phyloP scores from a whole-genome alignment of 225 moss, liverwort and hornwort genomes.

The Physcomitrellopsis africana region DNA sequence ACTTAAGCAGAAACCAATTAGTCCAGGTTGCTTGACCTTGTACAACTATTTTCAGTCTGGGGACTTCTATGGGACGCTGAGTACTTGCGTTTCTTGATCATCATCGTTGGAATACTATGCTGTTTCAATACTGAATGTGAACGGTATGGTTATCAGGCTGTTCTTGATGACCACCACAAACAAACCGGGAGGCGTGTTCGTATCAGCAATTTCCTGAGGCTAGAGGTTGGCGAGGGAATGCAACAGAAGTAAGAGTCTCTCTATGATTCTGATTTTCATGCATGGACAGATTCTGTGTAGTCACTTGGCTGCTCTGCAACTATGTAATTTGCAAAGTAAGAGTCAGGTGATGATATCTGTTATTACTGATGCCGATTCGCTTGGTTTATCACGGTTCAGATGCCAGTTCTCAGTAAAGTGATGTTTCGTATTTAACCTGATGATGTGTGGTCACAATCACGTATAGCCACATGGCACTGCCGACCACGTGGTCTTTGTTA shows the following conservation, averaged over 20 bases:
- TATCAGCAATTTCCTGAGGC: conserved; percentile 73
- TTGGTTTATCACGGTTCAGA: too few relatives aligned
- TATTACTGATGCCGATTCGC: too few relatives aligned
- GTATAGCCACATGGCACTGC: too few relatives aligned
- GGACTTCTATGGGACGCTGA: background rate
- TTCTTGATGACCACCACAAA: conserved; percentile 75
- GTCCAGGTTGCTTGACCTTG: background rate
- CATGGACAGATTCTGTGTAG: too few relatives aligned
- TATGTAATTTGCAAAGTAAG: background rate
- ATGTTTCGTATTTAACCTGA: too few relatives aligned
- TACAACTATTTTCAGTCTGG: background rate
- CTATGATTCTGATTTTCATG: background rate
- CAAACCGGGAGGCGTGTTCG: conserved; percentile 61
- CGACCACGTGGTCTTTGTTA: too few relatives aligned
- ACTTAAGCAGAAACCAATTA: conserved; percentile 9
- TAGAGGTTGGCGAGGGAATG: conserved; percentile 95
- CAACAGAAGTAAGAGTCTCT: conserved; percentile 30
- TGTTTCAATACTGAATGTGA: conserved; percentile 8
- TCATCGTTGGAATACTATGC: conserved; percentile 5
- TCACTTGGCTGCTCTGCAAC: background rate
- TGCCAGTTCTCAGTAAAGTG: background rate
- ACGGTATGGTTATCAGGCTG: conserved; percentile 45
- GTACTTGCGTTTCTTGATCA: conserved; percentile 8
- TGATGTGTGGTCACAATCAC: too few relatives aligned
- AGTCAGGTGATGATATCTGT: too few relatives aligned